Evolutionary conservation across 208 protist species (phyloP).

Genomic region (Polymyxa betae): DNA sequence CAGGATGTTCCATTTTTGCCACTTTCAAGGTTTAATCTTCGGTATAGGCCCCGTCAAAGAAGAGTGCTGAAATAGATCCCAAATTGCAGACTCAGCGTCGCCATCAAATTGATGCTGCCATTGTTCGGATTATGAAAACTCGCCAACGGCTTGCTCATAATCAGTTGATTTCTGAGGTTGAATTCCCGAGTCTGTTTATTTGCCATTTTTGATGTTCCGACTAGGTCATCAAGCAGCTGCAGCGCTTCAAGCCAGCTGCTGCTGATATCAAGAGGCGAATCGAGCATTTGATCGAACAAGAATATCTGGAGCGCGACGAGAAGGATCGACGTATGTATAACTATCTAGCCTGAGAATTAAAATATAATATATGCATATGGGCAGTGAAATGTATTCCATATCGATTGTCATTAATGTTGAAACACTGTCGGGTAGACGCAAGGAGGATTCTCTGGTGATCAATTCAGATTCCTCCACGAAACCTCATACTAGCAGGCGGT

Average conservation of each 20-base stretch:
- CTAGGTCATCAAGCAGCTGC: conserved; percentile 61
- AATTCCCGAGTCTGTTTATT: neutral
- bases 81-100: conserved; percentile 54
- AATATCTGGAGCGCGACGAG: conserved; percentile 60
- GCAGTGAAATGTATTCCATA: too few species aligned
- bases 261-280: conserved; percentile 64
- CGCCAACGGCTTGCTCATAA: conserved; percentile 53
- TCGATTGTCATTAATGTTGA: too few species aligned
- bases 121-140: conserved; percentile 63
- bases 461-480: too few species aligned
- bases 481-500: too few species aligned
- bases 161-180: conserved; percentile 54
- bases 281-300: conserved; percentile 64
- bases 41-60: conserved; percentile 12
- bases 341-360: conserved; percentile 51
- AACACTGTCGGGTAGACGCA: too few species aligned
- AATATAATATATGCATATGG: too few species aligned
- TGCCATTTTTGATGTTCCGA: neutral
- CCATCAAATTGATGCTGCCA: conserved; percentile 63
- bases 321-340: conserved; percentile 51
- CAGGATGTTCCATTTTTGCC: neutral
- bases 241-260: conserved; percentile 52
- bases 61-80: conserved; percentile 56
- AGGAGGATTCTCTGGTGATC: too few species aligned
- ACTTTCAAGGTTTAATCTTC: neutral